Percentiles rank a stretch among this genome's conserved stretches.
These are phyloP conservation scores for Cryptococcus sp. DNA, from an alignment of 1,284 basidiomycete genomes.

Conservation along the genomic window DNA sequence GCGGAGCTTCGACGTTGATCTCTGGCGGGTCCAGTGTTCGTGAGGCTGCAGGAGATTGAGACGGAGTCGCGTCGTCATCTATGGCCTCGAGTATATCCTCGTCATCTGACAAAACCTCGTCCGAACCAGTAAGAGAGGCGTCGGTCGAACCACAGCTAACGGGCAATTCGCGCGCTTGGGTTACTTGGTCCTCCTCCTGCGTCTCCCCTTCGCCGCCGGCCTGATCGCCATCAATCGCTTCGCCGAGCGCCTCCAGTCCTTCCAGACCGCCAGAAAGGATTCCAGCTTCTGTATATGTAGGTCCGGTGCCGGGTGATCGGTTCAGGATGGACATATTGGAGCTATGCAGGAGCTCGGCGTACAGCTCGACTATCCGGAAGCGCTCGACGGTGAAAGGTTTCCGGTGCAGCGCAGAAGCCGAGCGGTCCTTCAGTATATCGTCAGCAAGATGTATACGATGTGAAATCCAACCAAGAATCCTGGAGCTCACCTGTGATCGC, in stretches of 20 bases:
- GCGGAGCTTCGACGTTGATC: conserved; percentile 6
- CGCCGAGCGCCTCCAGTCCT: conserved; percentile 77
- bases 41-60: conserved; percentile 21
- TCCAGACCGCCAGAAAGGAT: conserved; percentile 77
- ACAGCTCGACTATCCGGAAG: conserved; percentile 95
- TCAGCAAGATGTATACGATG: conserved; percentile 1
- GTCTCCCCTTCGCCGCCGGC: conserved; percentile 55
- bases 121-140: conserved; percentile 59
- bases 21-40: conserved; percentile 8
- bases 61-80: conserved; percentile 33
- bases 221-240: conserved; percentile 64
- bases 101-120: conserved; percentile 70
- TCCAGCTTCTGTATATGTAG: conserved; percentile 76
- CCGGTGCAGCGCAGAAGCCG: conserved; percentile 69
- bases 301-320: conserved; percentile 67
- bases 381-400: conserved; percentile 90
- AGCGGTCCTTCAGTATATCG: conserved; percentile 62
- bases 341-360: conserved; percentile 94
- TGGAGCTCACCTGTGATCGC: conserved; percentile 66
- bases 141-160: conserved; percentile 57
- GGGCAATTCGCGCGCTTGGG: conserved; percentile 68
- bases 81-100: conserved; percentile 74
- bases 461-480: conserved; percentile 20
- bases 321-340: conserved; percentile 98
- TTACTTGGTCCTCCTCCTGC: conserved; percentile 59